A percentile compares a stretch with the other conserved stretches of the same genome.
Evolutionary conservation across 352 stramenopile genomes (phyloP).

Genomic region (Phytophthora quininea): DNA sequence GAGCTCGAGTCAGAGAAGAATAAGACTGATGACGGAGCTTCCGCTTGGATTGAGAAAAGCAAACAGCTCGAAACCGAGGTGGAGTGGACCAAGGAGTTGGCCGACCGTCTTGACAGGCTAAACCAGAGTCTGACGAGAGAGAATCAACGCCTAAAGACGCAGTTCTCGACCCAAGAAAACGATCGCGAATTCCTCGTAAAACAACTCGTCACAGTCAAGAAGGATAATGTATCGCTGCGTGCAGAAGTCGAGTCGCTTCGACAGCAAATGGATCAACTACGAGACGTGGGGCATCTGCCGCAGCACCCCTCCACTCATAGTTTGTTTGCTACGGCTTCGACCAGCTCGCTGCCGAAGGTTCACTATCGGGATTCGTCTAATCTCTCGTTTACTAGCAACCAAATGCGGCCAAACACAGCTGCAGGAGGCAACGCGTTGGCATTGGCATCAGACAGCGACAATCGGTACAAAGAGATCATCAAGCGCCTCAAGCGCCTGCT

Average conservation of each 20-base stretch:
- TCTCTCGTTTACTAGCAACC: slow-evolving; percentile 15
- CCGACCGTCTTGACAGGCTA: slow-evolving; percentile 87
- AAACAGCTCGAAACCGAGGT: slow-evolving; percentile 90
- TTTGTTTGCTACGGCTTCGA: slow-evolving; percentile 36
- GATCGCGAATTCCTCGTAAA: slow-evolving; percentile 94
- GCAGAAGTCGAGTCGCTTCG: slow-evolving; percentile 62
- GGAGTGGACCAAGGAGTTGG: slow-evolving; percentile 91
- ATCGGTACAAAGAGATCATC: slow-evolving; percentile 93
- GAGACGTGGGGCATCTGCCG: slow-evolving; percentile 39
- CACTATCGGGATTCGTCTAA: slow-evolving; percentile 26
- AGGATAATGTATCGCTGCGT: slow-evolving; percentile 88
- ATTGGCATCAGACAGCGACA: slow-evolving; percentile 53
- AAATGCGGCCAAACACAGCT: slow-evolving; percentile 34
- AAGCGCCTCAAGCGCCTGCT: slow-evolving; percentile 90
- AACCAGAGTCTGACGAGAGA: slow-evolving; percentile 91
- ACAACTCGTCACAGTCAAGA: slow-evolving; percentile 92
- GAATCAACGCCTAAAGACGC: slow-evolving; percentile 88
- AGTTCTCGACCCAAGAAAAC: slow-evolving; percentile 93
- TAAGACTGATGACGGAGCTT: slow-evolving; percentile 90
- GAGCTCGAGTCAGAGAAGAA: slow-evolving; percentile 93
- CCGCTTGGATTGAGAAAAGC: slow-evolving; percentile 92
- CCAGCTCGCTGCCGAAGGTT: slow-evolving; percentile 47
- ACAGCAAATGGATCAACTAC: slow-evolving; percentile 57
- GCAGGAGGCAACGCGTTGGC: slow-evolving; percentile 10
- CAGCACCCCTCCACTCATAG: slow-evolving; percentile 27